Percentiles rank a stretch among this genome's conserved stretches.
Evolutionary conservation across 2,329 filamentous ascomycete genomes (phyloP).

Genomic region (Microascus cirrosus): DNA sequence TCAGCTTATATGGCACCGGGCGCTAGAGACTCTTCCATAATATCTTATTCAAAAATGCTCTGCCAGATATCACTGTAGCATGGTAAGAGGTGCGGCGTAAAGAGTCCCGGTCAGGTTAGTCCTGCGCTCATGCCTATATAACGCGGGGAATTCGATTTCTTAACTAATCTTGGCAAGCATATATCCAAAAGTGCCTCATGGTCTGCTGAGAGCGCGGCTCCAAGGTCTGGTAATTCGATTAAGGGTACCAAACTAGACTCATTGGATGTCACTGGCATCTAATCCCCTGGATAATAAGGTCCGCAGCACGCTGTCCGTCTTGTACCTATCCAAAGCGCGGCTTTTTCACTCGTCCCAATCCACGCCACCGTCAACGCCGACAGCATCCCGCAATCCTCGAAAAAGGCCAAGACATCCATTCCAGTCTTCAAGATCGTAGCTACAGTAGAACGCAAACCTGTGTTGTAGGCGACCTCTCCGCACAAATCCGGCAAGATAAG

Average conservation of each 20-base stretch:
- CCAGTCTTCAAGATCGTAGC: slow-evolving; percentile 28
- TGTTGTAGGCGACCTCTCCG: slow-evolving; percentile 24
- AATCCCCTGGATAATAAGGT: not conserved
- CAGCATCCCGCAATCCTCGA: slow-evolving; percentile 21
- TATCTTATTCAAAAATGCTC: too few relatives aligned
- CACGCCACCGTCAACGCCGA: slow-evolving; percentile 19
- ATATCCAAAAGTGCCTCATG: too few relatives aligned
- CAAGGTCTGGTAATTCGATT: not conserved
- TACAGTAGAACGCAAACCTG: slow-evolving; percentile 27
- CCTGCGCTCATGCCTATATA: too few relatives aligned
- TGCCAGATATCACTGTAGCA: too few relatives aligned
- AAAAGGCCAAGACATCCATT: slow-evolving; percentile 29
- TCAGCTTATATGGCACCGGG: too few relatives aligned
- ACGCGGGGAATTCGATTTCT: too few relatives aligned
- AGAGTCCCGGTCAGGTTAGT: too few relatives aligned
- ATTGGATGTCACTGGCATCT: not conserved
- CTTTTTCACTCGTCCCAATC: slow-evolving; percentile 11
- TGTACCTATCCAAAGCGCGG: not conserved
- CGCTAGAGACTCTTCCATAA: too few relatives aligned
- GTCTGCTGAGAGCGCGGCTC: too few relatives aligned
- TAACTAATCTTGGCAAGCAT: too few relatives aligned
- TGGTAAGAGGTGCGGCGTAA: too few relatives aligned
- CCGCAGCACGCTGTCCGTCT: not conserved
- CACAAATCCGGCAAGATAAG: slow-evolving; percentile 23
- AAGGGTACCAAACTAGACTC: not conserved